These are phyloP conservation scores for Capsicum rhomboideum DNA, from an alignment of 257 asterid species.

Conservation along the genomic window DNA sequence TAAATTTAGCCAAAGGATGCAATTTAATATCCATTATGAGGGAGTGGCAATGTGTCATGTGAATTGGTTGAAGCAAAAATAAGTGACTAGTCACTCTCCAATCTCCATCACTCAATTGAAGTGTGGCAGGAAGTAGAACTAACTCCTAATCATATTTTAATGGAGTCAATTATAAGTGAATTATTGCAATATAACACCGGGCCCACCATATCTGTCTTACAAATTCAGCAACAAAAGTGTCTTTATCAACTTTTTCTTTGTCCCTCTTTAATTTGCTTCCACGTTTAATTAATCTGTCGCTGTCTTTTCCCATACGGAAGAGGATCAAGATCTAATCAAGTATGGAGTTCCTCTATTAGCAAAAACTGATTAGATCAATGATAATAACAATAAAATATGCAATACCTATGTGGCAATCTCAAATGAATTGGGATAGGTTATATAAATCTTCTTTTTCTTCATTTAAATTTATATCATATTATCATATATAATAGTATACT, in stretches of 20 bases:
- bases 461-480: neutral
- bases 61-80: neutral
- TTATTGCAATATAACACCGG: neutral
- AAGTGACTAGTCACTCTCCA: neutral
- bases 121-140: neutral
- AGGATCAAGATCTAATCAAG: neutral
- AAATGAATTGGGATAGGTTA: neutral
- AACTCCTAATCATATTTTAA: neutral
- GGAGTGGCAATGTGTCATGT: too few relatives aligned
- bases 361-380: neutral
- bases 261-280: neutral
- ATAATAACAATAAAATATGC: neutral
- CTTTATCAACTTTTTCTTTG: neutral
- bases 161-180: neutral
- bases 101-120: neutral
- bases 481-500: neutral
- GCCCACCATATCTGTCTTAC: neutral
- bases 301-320: neutral
- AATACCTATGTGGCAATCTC: neutral
- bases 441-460: neutral
- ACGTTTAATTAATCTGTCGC: neutral
- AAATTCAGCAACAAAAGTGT: neutral
- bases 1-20: too few relatives aligned
- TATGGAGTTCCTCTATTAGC: neutral
- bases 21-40: too few relatives aligned